These are phyloP conservation scores for Teratosphaeriaceae sp. DNA, from an alignment of 2,329 filamentous ascomycete species.

Conservation along the genomic window DNA sequence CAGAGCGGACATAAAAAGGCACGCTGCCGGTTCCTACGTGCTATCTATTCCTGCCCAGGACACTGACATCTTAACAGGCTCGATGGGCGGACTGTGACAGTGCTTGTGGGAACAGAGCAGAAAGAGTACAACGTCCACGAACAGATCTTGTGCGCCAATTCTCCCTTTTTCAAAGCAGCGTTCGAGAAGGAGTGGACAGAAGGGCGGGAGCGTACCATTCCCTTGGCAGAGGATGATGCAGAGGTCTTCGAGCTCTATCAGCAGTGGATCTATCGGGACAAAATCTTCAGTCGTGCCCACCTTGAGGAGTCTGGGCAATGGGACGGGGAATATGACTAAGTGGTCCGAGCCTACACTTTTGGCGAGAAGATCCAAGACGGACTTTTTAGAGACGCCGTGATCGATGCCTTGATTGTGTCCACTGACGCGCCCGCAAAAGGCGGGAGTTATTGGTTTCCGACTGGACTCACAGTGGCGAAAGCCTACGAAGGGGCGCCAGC, in stretches of 20 bases:
- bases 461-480: neutral
- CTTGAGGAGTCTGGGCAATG: neutral
- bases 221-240: conserved; percentile 7
- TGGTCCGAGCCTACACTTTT: conserved; percentile 7
- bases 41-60: neutral
- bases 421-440: neutral
- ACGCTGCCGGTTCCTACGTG: neutral
- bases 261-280: conserved; percentile 8
- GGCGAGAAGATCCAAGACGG: conserved; percentile 14
- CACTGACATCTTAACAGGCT: neutral
- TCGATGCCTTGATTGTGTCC: conserved; percentile 7
- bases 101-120: neutral
- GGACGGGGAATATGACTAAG: conserved; percentile 1
- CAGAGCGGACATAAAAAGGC: neutral
- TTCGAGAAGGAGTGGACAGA: conserved; percentile 9
- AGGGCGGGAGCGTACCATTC: neutral
- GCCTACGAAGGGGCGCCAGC: conserved; percentile 4
- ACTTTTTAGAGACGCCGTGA: conserved; percentile 10
- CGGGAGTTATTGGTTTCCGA: neutral
- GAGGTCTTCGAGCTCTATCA: conserved; percentile 9
- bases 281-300: neutral
- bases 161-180: conserved; percentile 10
- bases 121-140: neutral
- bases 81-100: neutral
- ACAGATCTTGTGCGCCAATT: neutral